These are phyloP conservation scores for Skeletonema marinoi DNA, from an alignment of 108 stramenopile species.

Conservation along the genomic window DNA sequence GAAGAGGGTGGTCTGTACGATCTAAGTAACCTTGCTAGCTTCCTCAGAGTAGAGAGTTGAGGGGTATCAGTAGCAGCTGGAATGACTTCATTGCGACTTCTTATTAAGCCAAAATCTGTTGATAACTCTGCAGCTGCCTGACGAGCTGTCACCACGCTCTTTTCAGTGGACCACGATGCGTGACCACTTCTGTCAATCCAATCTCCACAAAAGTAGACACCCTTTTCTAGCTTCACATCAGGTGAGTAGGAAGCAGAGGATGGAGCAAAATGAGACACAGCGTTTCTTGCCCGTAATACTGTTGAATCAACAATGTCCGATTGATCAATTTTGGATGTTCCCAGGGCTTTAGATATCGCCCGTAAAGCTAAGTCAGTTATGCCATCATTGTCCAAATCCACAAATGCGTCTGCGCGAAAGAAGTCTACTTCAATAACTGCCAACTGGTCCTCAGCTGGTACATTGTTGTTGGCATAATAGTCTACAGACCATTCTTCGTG, in stretches of 20 bases:
- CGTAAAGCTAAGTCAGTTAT: constrained; percentile 54
- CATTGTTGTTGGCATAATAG: constrained; percentile 7
- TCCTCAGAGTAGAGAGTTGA: constrained; percentile 58
- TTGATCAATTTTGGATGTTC: constrained; percentile 38
- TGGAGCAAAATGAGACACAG: constrained; percentile 81
- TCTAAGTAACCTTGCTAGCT: constrained; percentile 48
- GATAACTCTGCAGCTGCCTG: constrained; percentile 71
- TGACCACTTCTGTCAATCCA: constrained; percentile 82
- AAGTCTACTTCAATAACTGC: constrained; percentile 82
- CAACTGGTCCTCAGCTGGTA: constrained; percentile 21
- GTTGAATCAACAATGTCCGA: constrained; percentile 50
- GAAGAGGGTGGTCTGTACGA: constrained; percentile 18
- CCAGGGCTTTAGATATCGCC: constrained; percentile 65
- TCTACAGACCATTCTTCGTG: constrained; percentile 62
- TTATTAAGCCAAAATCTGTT: constrained; percentile 51
- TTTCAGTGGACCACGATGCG: constrained; percentile 82
- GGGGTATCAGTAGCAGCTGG: constrained; percentile 71
- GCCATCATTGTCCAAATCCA: constrained; percentile 50
- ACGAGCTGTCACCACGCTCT: constrained; percentile 79
- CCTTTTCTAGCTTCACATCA: constrained; percentile 50
- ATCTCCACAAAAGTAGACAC: constrained; percentile 74
- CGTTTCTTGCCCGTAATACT: constrained; percentile 70
- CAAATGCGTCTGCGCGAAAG: constrained; percentile 77
- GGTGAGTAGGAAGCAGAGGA: constrained; percentile 65
- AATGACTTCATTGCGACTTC: constrained; percentile 49